These are phyloP conservation scores for Porcisia hertigi DNA, from an alignment of 208 protist species.

Conservation along the genomic window DNA sequence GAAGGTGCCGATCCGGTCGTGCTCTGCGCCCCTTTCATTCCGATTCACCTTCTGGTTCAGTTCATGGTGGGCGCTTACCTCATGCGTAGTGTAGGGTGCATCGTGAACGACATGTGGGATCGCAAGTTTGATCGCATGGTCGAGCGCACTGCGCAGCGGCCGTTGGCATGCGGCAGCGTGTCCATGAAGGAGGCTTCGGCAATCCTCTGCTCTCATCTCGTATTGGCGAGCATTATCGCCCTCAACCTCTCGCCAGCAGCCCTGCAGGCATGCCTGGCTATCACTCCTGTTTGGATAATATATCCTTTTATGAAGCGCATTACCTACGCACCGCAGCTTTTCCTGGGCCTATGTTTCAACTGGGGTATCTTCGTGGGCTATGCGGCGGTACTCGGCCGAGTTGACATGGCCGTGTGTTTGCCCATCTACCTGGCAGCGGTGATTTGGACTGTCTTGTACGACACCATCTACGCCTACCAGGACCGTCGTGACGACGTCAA, in stretches of 20 bases:
- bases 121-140: slow-evolving; percentile 73
- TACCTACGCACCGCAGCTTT: slow-evolving; percentile 79
- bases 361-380: slow-evolving; percentile 91
- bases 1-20: slow-evolving; percentile 83
- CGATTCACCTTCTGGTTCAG: slow-evolving; percentile 63
- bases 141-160: slow-evolving; percentile 67
- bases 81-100: slow-evolving; percentile 82
- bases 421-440: slow-evolving; percentile 75
- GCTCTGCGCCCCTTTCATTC: slow-evolving; percentile 79
- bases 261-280: slow-evolving; percentile 49
- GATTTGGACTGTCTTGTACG: slow-evolving; percentile 81
- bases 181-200: slow-evolving; percentile 55
- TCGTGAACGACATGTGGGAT: slow-evolving; percentile 89
- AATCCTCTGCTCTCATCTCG: slow-evolving; percentile 49
- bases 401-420: slow-evolving; percentile 70
- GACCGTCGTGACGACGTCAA: slow-evolving; percentile 75
- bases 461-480: slow-evolving; percentile 88
- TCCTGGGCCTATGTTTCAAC: slow-evolving; percentile 78
- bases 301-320: slow-evolving; percentile 89
- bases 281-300: slow-evolving; percentile 63
- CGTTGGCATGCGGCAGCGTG: slow-evolving; percentile 60
- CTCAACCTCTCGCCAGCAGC: slow-evolving; percentile 75
- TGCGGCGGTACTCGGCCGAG: slow-evolving; percentile 74
- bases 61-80: slow-evolving; percentile 76
- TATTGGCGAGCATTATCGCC: slow-evolving; percentile 48